phyloP scores from a whole-genome alignment of 1,284 basidiomycete species.

The Marasmius sp. region DNA sequence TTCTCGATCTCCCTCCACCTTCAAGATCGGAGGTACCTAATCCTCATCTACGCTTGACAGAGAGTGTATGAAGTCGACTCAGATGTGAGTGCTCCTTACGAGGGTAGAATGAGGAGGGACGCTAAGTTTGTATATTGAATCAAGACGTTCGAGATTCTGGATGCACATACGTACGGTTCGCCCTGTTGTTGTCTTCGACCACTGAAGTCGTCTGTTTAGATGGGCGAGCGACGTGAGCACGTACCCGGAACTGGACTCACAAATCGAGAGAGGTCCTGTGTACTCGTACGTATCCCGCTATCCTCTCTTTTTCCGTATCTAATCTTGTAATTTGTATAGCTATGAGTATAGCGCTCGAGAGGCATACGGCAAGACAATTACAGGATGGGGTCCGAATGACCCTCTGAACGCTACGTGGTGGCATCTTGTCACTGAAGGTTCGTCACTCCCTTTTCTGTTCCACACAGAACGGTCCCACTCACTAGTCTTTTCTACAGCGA shows the following conservation, averaged over 20 bases:
- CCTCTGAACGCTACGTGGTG: conserved; percentile 85
- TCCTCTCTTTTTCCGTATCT: neutral
- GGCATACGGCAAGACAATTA: conserved; percentile 62
- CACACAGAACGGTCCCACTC: neutral
- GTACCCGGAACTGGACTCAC: conserved; percentile 53
- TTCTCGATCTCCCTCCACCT: neutral
- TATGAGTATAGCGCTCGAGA: conserved; percentile 71
- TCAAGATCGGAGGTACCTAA: neutral
- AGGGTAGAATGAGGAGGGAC: neutral
- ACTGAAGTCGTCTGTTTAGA: conserved; percentile 30
- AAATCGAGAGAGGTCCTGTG: conserved; percentile 60
- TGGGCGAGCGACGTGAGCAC: conserved; percentile 64
- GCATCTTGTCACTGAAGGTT: conserved; percentile 78
- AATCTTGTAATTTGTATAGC: neutral
- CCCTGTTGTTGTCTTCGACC: neutral
- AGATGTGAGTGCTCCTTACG: conserved; percentile 39
- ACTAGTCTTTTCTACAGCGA: conserved; percentile 41
- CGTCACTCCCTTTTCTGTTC: conserved; percentile 16
- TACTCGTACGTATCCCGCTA: conserved; percentile 41
- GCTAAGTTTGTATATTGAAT: neutral
- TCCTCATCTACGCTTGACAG: neutral
- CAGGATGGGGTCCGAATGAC: conserved; percentile 62
- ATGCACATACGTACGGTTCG: conserved; percentile 64
- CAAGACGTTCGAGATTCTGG: conserved; percentile 72
- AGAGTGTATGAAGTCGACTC: conserved; percentile 80